A percentile compares a stretch with the other conserved stretches of the same genome.
Conservation (phyloP, 2,329 filamentous ascomycete species). For the Cadophora gregata region DNA sequence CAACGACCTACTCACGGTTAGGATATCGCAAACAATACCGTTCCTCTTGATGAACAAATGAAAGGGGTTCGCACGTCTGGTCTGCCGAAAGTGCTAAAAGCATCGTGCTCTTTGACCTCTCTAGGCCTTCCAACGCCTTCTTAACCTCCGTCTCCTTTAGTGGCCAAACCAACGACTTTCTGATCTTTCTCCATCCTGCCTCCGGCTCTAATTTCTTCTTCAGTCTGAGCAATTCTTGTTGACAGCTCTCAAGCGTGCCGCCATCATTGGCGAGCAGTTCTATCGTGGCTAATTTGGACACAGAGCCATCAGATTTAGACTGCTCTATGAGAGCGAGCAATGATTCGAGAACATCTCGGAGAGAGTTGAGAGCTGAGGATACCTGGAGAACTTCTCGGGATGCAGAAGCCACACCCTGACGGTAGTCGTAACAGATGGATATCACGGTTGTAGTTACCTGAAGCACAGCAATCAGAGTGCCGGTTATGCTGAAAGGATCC, state of each 20-base stretch:
- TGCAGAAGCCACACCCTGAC: constrained; percentile 28
- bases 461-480: constrained; percentile 35
- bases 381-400: constrained; percentile 32
- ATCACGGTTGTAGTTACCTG: constrained; percentile 34
- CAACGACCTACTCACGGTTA: constrained; percentile 22
- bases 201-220: constrained; percentile 29
- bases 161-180: constrained; percentile 31
- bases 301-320: constrained; percentile 8
- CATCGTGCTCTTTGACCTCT: constrained; percentile 34
- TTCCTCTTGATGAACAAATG: too few relatives aligned
- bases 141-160: constrained; percentile 31
- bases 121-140: constrained; percentile 28
- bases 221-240: constrained; percentile 28
- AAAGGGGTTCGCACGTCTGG: constrained; percentile 28
- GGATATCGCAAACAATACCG: neutral
- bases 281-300: constrained; percentile 25
- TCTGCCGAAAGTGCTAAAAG: constrained; percentile 33
- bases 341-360: constrained; percentile 31
- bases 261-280: constrained; percentile 27
- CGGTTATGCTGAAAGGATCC: constrained; percentile 36
- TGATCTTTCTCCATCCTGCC: constrained; percentile 29
- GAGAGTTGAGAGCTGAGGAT: constrained; percentile 30
- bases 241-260: constrained; percentile 30
- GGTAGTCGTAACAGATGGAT: constrained; percentile 37
- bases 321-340: constrained; percentile 34